These are phyloP conservation scores for Phragmites australis DNA, from an alignment of 176 grass and related monocot species.

Conservation along the genomic window DNA sequence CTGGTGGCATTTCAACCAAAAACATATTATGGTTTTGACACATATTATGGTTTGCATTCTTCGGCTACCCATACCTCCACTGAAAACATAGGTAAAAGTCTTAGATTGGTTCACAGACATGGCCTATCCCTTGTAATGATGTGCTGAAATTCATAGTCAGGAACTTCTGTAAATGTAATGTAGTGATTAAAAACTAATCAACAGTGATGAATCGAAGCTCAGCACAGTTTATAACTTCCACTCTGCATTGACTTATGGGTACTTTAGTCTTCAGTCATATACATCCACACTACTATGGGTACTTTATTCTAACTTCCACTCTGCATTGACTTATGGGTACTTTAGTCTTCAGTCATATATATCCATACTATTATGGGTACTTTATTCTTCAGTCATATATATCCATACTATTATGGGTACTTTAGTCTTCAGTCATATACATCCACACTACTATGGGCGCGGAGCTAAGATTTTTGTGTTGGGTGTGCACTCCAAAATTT, in stretches of 20 bases:
- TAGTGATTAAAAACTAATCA: not conserved
- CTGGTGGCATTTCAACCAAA: not conserved
- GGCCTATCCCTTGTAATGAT: not conserved
- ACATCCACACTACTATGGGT: not conserved
- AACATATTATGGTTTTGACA: not conserved
- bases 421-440: slow-evolving; percentile 25
- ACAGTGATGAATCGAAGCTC: not conserved
- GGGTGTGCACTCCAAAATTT: no score
- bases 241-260: not conserved
- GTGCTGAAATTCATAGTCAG: not conserved
- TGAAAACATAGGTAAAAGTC: not conserved
- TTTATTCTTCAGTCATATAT: no score
- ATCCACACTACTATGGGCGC: not conserved
- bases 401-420: slow-evolving; percentile 5
- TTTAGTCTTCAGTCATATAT: slow-evolving; percentile 23
- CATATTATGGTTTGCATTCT: not conserved
- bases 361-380: not conserved
- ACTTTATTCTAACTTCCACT: slow-evolving; percentile 27
- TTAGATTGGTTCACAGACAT: not conserved
- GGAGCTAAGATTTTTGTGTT: no score
- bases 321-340: not conserved
- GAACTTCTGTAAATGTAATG: not conserved
- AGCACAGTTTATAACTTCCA: slow-evolving; percentile 14
- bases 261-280: slow-evolving; percentile 23
- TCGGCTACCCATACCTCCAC: not conserved